Conservation (phyloP, 768 basidiomycete species). For the Trichaptum fuscoviolaceum region DNA sequence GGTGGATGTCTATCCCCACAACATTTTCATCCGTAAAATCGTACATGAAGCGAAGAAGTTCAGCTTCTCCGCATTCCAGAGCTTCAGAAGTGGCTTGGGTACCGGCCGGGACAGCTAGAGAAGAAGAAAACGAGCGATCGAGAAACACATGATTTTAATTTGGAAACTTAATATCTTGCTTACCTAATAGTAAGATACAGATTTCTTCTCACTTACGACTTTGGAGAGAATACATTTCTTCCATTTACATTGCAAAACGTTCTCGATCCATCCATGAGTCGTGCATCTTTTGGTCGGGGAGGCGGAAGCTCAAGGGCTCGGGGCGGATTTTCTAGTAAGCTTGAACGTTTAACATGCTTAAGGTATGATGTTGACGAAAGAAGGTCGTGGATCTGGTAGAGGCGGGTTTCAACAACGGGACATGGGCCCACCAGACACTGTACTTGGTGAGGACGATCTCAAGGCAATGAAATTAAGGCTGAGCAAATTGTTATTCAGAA, state of each 20-base stretch:
- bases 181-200: no score
- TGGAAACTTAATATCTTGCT: no score
- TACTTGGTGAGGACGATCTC: slow-evolving; percentile 48
- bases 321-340: slow-evolving; percentile 38
- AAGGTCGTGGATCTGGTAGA: slow-evolving; percentile 55
- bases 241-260: background rate
- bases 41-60: background rate
- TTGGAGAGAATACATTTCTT: background rate
- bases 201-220: no score
- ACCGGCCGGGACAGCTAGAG: no score
- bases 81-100: background rate
- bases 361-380: slow-evolving; percentile 23
- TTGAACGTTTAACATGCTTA: background rate
- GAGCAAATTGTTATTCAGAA: slow-evolving; percentile 42
- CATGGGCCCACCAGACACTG: slow-evolving; percentile 71
- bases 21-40: background rate
- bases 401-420: slow-evolving; percentile 72
- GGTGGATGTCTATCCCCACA: background rate
- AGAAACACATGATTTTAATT: no score
- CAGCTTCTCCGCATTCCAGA: background rate
- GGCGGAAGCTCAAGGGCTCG: slow-evolving; percentile 38
- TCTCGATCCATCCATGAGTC: slow-evolving; percentile 5
- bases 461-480: background rate
- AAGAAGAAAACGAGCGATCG: no score
- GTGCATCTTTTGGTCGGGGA: slow-evolving; percentile 45